phyloP scores from a whole-genome alignment of 2,329 filamentous ascomycete genomes.

The Ophiostoma montium region DNA sequence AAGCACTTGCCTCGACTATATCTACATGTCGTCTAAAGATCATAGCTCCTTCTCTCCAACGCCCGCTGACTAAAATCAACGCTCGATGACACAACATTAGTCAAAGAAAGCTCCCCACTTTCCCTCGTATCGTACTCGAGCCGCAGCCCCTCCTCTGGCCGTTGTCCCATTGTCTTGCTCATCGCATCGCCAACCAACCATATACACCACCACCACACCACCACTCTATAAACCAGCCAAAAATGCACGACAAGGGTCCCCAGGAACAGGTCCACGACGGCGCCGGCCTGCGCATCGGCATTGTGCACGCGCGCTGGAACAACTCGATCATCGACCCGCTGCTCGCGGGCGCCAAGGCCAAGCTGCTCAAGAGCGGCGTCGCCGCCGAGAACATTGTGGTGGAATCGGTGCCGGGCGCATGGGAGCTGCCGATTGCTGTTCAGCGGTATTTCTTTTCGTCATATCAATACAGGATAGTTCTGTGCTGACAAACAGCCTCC shows the following conservation, averaged over 20 bases:
- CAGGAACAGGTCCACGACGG: conserved; percentile 47
- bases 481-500: conserved; percentile 44
- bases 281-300: conserved; percentile 71
- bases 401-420: conserved; percentile 83
- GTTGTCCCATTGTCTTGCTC: no score
- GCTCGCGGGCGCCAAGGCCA: conserved; percentile 64
- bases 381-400: conserved; percentile 76
- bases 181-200: neutral
- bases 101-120: neutral
- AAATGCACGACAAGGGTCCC: conserved; percentile 41
- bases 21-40: no score
- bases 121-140: neutral
- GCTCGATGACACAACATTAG: neutral
- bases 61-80: no score
- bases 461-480: no score
- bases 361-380: conserved; percentile 66
- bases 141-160: no score
- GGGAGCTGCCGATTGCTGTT: conserved; percentile 84
- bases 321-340: conserved; percentile 73
- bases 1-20: no score
- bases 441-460: no score
- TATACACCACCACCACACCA: neutral
- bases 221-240: neutral
- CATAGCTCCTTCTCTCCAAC: no score
- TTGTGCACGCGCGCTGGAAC: conserved; percentile 96